These are phyloP conservation scores for Trichomonas vaginalis DNA, from an alignment of 208 protist genomes.

Conservation along the genomic window DNA sequence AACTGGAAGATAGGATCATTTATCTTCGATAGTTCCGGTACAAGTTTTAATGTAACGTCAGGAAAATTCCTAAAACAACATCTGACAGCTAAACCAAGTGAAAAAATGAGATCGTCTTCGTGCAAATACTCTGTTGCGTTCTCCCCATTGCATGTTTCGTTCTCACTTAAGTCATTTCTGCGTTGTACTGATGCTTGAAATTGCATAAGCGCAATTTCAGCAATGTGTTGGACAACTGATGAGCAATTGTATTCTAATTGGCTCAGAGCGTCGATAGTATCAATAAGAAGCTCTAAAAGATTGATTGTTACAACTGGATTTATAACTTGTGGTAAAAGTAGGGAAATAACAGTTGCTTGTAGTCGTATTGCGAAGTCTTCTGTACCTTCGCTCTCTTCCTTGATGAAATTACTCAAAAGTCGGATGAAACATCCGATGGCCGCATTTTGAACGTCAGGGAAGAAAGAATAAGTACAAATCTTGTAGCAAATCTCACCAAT, in stretches of 20 bases:
- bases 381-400: not conserved
- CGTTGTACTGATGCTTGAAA: not conserved
- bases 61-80: not conserved
- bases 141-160: not conserved
- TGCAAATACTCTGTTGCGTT: not conserved
- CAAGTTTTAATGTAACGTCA: not conserved
- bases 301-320: not conserved
- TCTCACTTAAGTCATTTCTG: not conserved
- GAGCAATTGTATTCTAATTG: not conserved
- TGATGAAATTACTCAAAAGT: not conserved
- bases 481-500: not conserved
- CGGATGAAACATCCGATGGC: not conserved
- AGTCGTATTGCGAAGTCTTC: not conserved
- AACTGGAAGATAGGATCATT: not conserved
- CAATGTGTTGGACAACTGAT: not conserved
- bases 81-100: not conserved
- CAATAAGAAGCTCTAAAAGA: not conserved
- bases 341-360: not conserved
- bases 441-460: not conserved
- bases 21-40: not conserved
- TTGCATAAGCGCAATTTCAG: not conserved
- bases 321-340: not conserved
- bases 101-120: not conserved
- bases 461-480: not conserved
- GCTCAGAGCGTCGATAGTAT: not conserved